Percentiles rank a stretch among this genome's conserved stretches.
Conservation (phyloP, 371 early-diverging fungal genomes). For the Saksenaea vasiformis region DNA sequence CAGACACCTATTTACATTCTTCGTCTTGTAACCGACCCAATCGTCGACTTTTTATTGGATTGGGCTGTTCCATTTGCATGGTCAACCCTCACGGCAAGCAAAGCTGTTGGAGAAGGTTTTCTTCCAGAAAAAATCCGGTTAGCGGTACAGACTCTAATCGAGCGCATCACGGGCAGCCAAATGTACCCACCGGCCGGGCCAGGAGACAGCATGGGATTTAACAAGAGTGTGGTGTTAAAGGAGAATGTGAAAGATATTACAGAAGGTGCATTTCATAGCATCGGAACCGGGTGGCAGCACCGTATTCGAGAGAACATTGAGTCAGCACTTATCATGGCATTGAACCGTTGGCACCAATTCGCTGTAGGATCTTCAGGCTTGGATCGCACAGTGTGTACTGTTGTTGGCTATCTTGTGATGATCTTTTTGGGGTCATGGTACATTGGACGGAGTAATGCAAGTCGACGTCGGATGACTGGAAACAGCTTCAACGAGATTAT, state of each 20-base stretch:
- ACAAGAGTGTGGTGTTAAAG: neutral
- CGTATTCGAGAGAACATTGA: constrained; percentile 28
- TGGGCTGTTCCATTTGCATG: constrained; percentile 25
- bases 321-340: constrained; percentile 7
- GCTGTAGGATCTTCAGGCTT: constrained; percentile 43
- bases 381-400: constrained; percentile 51
- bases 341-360: constrained; percentile 51
- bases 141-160: constrained; percentile 4
- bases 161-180: neutral
- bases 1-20: constrained; percentile 41
- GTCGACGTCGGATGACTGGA: constrained; percentile 4
- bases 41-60: constrained; percentile 49
- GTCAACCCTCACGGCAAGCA: constrained; percentile 1
- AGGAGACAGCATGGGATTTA: neutral
- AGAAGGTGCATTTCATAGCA: neutral
- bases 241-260: neutral
- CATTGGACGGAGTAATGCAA: constrained; percentile 30
- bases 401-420: constrained; percentile 51
- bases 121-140: constrained; percentile 16
- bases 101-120: neutral
- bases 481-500: constrained; percentile 51
- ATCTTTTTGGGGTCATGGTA: constrained; percentile 54
- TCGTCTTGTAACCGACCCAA: constrained; percentile 52
- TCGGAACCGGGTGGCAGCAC: neutral
- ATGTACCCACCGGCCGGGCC: neutral